A percentile compares a stretch with the other conserved stretches of the same genome.
Evolutionary conservation across 352 stramenopile species (phyloP).

Genomic region (Phytopythium kandeliae): DNA sequence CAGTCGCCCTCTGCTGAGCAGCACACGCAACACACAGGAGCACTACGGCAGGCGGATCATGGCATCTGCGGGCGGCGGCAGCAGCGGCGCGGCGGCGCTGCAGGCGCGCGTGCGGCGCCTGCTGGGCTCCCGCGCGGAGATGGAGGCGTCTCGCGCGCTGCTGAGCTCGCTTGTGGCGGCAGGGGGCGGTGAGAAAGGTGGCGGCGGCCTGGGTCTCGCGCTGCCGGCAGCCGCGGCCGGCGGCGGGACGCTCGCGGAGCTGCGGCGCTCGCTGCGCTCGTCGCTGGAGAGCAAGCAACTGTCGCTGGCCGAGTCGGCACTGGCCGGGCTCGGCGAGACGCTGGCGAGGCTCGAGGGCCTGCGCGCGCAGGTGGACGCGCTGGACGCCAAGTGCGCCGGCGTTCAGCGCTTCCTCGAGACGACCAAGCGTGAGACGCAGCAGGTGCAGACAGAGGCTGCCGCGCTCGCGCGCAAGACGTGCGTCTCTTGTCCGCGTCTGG

Average conservation of each 20-base stretch:
- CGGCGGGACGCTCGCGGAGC: constrained; percentile 25
- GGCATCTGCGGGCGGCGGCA: constrained; percentile 7
- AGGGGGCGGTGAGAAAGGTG: constrained; percentile 5
- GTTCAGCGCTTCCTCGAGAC: constrained; percentile 52
- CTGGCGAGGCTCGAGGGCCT: constrained; percentile 34
- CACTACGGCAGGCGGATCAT: too few relatives aligned
- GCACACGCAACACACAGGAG: too few relatives aligned
- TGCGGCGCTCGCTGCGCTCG: constrained; percentile 38
- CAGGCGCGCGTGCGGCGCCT: constrained; percentile 61
- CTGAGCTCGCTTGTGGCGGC: constrained; percentile 44
- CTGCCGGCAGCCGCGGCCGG: constrained; percentile 13
- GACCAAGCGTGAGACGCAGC: constrained; percentile 59
- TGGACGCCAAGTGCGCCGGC: constrained; percentile 40
- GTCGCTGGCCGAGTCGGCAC: constrained; percentile 34
- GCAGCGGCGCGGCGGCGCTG: constrained; percentile 22
- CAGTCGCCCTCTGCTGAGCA: too few relatives aligned
- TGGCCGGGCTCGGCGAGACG: constrained; percentile 34
- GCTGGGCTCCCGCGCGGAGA: constrained; percentile 47
- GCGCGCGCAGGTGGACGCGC: constrained; percentile 25
- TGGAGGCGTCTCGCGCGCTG: constrained; percentile 56
- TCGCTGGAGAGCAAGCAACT: constrained; percentile 53
- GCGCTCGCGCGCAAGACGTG: constrained; percentile 38
- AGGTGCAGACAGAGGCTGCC: constrained; percentile 53
- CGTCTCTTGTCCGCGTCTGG: too few relatives aligned
- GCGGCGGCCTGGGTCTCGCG: constrained; percentile 14